Evolutionary conservation across 2,329 filamentous ascomycete species (phyloP).

Genomic region (Alternaria viburni): DNA sequence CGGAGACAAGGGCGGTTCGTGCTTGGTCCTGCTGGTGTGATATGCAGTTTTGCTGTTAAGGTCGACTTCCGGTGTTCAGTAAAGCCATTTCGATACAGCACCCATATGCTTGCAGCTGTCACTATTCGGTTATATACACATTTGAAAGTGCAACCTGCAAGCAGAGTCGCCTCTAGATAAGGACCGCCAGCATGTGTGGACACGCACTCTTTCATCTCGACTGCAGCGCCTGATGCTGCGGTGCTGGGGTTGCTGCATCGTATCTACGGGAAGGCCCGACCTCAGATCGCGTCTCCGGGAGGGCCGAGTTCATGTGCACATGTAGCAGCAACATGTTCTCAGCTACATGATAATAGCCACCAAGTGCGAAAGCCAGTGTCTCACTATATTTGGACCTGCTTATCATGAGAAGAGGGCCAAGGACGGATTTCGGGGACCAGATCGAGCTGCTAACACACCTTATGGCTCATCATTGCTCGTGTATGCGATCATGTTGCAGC

Average conservation of each 20-base stretch:
- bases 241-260: background rate
- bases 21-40: background rate
- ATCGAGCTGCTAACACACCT: background rate
- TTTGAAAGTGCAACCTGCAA: background rate
- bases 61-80: background rate
- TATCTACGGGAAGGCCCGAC: background rate
- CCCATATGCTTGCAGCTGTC: background rate
- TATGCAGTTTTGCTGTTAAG: background rate
- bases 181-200: background rate
- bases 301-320: background rate
- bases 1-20: background rate
- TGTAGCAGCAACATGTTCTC: background rate
- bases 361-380: background rate
- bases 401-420: background rate
- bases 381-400: background rate
- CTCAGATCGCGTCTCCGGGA: background rate
- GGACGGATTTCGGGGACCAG: conserved; percentile 8
- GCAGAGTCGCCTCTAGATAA: background rate
- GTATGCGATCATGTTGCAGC: background rate
- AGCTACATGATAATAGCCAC: background rate
- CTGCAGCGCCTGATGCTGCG: background rate
- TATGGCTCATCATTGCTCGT: background rate
- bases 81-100: too few species aligned
- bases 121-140: background rate
- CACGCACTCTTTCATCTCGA: background rate